Evolutionary conservation across 208 protist genomes (phyloP), one percentile per base, ranked within the genome.

Genomic region (Vickermania spadyakhi): DNA sequence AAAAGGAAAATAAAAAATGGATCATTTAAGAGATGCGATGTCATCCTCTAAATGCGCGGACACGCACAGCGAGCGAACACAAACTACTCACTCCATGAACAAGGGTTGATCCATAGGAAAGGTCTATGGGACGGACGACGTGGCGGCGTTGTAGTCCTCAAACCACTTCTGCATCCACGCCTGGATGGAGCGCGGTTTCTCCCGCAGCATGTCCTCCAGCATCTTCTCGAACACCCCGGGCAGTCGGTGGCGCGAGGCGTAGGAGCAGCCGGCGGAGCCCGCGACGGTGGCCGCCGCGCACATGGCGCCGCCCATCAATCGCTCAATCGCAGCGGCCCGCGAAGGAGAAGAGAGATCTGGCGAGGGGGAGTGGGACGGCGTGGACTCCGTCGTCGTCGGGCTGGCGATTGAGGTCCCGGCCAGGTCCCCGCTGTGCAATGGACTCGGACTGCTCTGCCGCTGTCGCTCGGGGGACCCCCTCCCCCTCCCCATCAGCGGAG

Each of bases 141-240:
- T 54, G 28, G 5, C 28, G 56, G 3, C 5, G 21, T 4, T 21
- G 22, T 41, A 56, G 13, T 29, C 13, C 52, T 70, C 64, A 62
- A 75, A 75, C 69, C 69, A 75, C 1, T 31, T 58, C 28, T 63
- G 28, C 28, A 75, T 75, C 69, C 69, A 75, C 27, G 1, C 52
- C 28, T 70, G 57, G 22, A 64, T 56, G 26, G 65, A 25, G 31
- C 62, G 62, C 11, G 69, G 69, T 13, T 64, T 56, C 31, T 68
- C 69, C 13, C 52, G 28, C 21, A 75, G 29, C 23, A 75, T 23
- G 51, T 65, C 64, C 1, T 62, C 27, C 1, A 75, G 23, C 69
- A 75, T 75, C 28, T 58, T 31, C 26, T 62, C 68, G 0, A 75
- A 27, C 58, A 75, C n/a, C 5, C 26, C 29, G 18, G 69, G 69